phyloP scores from a whole-genome alignment of 2,329 filamentous ascomycete genomes.

The Verticillium dahliae region DNA sequence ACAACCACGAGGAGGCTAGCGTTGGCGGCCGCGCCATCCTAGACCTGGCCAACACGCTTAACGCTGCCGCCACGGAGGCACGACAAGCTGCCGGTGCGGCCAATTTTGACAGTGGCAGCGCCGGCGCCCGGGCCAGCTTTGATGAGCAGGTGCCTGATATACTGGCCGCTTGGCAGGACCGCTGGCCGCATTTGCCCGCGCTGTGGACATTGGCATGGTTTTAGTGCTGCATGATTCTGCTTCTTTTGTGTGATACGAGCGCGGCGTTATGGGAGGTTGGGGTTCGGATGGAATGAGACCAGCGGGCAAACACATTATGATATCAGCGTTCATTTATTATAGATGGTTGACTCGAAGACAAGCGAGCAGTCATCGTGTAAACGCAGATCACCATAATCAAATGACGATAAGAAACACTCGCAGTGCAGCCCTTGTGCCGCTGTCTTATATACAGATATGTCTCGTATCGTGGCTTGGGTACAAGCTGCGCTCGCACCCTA shows the following conservation, averaged over 20 bases:
- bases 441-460: no score
- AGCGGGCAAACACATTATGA: not conserved
- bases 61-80: conserved; percentile 73
- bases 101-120: conserved; percentile 64
- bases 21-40: conserved; percentile 87
- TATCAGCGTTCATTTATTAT: not conserved
- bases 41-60: conserved; percentile 80
- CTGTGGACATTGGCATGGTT: conserved; percentile 97
- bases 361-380: no score
- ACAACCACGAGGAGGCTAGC: conserved; percentile 94
- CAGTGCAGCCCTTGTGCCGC: no score
- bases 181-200: conserved; percentile 85
- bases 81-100: conserved; percentile 56
- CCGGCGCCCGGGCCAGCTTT: conserved; percentile 66
- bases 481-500: no score
- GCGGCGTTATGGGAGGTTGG: not conserved
- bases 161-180: conserved; percentile 86
- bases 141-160: conserved; percentile 93
- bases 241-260: not conserved
- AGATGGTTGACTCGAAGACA: no score
- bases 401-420: no score
- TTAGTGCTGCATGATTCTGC: conserved; percentile 31
- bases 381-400: no score
- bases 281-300: not conserved
- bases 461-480: no score